phyloP scores from a whole-genome alignment of 2,329 filamentous ascomycete genomes.

The Volutella citrinella region DNA sequence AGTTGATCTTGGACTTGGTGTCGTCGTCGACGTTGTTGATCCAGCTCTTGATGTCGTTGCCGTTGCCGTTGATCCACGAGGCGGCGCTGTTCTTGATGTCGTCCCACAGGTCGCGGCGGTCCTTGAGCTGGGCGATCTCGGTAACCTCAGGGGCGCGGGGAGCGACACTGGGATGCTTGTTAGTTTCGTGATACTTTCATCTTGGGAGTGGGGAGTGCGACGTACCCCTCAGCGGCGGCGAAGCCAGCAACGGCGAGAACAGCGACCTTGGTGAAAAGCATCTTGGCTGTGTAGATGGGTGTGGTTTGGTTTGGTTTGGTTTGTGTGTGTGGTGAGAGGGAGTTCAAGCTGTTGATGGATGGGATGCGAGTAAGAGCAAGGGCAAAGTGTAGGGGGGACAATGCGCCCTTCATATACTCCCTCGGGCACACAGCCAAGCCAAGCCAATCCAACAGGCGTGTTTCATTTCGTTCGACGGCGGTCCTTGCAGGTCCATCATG shows the following conservation, averaged over 20 bases:
- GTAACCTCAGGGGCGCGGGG: conserved; percentile 15
- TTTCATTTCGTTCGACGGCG: no score
- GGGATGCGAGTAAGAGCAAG: not conserved
- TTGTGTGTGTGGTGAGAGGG: not conserved
- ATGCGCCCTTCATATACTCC: conserved; percentile 13
- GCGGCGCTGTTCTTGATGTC: conserved; percentile 6
- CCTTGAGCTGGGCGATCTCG: conserved; percentile 6
- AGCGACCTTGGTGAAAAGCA: conserved; percentile 23
- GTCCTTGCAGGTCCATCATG: no score
- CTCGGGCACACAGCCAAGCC: not conserved
- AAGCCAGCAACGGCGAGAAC: conserved; percentile 19
- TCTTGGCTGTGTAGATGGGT: conserved; percentile 8
- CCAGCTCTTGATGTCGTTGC: conserved; percentile 13
- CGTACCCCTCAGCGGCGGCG: conserved; percentile 16
- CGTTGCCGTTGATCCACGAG: conserved; percentile 6
- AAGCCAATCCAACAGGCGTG: not conserved
- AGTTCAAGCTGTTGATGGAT: conserved; percentile 1
- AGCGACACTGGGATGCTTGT: conserved; percentile 4
- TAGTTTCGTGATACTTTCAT: conserved; percentile 3
- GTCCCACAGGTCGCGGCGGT: conserved; percentile 17
- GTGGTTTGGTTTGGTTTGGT: not conserved
- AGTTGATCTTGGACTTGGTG: not conserved
- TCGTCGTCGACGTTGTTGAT: conserved; percentile 2
- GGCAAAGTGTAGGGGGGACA: conserved; percentile 3
- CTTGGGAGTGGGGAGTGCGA: not conserved